phyloP scores from a whole-genome alignment of 139 green algal species.

The Mychonastes homosphaera region DNA sequence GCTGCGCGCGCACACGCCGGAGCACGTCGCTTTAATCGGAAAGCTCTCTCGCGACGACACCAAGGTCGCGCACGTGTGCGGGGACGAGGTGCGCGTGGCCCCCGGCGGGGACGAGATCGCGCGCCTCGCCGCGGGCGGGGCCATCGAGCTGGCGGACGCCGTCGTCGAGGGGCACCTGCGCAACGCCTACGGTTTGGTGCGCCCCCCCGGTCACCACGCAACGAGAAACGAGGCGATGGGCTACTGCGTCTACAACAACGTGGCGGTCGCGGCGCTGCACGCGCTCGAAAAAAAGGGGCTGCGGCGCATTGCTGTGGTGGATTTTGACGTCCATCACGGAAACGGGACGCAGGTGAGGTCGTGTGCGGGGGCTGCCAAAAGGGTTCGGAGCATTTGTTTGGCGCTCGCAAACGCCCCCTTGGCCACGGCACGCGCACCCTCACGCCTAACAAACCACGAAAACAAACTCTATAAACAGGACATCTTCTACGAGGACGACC shows the following conservation, averaged over 20 bases:
- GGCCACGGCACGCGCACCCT: no score
- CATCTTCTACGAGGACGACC: constrained; percentile 47
- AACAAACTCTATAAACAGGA: no score
- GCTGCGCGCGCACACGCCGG: constrained; percentile 37
- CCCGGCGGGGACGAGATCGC: background rate
- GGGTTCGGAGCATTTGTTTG: no score
- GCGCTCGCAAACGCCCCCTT: no score
- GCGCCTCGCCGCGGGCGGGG: background rate
- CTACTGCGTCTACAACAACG: constrained; percentile 75
- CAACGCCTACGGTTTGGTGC: constrained; percentile 24
- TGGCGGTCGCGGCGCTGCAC: constrained; percentile 43
- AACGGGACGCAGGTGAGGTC: no score
- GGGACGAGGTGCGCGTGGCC: background rate
- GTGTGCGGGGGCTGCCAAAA: no score
- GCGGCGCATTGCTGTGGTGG: constrained; percentile 40
- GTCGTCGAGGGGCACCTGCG: background rate
- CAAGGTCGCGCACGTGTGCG: background rate
- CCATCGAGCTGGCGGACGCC: background rate
- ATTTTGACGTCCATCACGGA: constrained; percentile 54
- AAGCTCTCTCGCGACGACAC: background rate
- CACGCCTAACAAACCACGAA: no score
- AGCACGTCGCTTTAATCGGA: constrained; percentile 27
- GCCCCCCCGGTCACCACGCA: constrained; percentile 46
- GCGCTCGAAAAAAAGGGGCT: constrained; percentile 34
- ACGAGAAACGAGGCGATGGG: constrained; percentile 38